Conservation (phyloP, 2,329 filamentous ascomycete genomes). For the Ophiostoma ips region DNA sequence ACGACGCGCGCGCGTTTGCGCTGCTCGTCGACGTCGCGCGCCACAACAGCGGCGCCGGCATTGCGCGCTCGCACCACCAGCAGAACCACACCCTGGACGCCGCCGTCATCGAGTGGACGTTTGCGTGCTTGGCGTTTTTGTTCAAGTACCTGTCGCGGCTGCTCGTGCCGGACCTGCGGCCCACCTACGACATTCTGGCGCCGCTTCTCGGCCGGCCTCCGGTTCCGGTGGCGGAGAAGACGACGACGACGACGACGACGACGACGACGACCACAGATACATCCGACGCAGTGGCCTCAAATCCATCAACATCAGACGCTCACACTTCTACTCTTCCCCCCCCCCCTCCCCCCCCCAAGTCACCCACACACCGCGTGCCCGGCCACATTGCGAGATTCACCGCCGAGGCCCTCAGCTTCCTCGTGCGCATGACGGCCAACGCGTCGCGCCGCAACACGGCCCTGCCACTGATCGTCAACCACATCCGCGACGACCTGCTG, state of each 20-base stretch:
- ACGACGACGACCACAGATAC: background rate
- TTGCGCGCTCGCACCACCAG: conserved; percentile 6
- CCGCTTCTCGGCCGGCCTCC: conserved; percentile 65
- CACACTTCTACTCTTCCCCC: background rate
- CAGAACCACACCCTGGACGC: conserved; percentile 56
- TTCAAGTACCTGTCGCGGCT: conserved; percentile 94
- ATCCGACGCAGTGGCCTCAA: background rate
- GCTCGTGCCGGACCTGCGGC: conserved; percentile 70
- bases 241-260: background rate
- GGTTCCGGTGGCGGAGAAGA: background rate
- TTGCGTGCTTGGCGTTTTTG: conserved; percentile 82
- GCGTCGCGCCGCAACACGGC: conserved; percentile 56
- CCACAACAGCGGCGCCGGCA: conserved; percentile 10
- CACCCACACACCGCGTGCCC: conserved; percentile 43
- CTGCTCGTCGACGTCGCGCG: conserved; percentile 62
- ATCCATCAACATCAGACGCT: background rate
- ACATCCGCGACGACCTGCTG: conserved; percentile 51
- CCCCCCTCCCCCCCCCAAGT: background rate
- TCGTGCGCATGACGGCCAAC: conserved; percentile 76
- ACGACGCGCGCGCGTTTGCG: conserved; percentile 63
- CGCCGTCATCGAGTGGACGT: conserved; percentile 95
- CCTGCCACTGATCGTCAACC: conserved; percentile 54
- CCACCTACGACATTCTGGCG: conserved; percentile 70
- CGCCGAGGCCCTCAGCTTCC: conserved; percentile 86
- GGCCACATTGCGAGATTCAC: conserved; percentile 83